Conservation (phyloP, 179 eudicot genomes). For the Amaranthus tricolor region DNA sequence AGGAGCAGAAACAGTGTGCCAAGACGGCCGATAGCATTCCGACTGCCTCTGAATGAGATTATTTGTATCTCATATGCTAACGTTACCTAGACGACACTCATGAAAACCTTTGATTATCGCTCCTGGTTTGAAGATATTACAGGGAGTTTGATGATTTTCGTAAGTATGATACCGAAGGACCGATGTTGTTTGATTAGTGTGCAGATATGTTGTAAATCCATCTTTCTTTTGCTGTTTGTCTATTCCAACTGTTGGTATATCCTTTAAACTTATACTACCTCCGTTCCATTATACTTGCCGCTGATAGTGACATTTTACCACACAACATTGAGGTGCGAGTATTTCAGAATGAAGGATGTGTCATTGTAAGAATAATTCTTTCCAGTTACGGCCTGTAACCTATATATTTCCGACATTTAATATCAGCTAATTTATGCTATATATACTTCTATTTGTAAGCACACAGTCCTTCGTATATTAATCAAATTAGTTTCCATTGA, state of each 20-base stretch:
- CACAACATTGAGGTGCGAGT: no score
- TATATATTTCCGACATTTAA: no score
- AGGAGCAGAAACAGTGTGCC: constrained; percentile 21
- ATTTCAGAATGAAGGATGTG: no score
- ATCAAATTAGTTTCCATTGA: no score
- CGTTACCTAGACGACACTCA: neutral
- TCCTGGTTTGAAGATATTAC: constrained; percentile 8
- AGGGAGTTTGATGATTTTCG: neutral
- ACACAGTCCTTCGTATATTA: no score
- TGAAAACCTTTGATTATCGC: constrained; percentile 9
- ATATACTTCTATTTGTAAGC: no score
- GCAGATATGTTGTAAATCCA: constrained; percentile 24
- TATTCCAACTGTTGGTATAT: neutral
- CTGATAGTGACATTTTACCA: no score
- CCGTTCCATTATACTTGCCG: no score
- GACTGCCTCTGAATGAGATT: constrained; percentile 8
- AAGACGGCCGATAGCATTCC: neutral
- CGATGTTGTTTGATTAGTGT: constrained; percentile 22
- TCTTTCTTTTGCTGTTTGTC: neutral
- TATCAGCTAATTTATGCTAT: no score
- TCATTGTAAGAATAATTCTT: no score
- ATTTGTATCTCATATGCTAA: neutral
- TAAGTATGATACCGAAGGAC: constrained; percentile 1
- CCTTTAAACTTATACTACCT: neutral
- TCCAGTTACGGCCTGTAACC: no score